These are phyloP conservation scores for Nephelium lappaceum DNA, from an alignment of 345 rosid genomes.

Conservation along the genomic window DNA sequence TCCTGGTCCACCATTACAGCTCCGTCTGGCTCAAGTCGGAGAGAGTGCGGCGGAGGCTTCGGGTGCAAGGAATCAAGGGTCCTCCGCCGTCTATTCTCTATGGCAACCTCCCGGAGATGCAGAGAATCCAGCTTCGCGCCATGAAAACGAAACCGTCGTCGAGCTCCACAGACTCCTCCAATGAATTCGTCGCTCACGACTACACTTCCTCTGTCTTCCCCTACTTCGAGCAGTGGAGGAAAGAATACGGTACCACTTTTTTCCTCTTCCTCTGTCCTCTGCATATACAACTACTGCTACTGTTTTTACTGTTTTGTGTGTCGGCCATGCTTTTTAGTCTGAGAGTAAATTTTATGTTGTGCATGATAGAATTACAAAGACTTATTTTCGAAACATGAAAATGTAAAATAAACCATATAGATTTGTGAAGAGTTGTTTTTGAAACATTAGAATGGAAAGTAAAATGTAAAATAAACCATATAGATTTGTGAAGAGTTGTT, in stretches of 20 bases:
- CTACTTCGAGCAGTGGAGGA: constrained; percentile 73
- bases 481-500: no score
- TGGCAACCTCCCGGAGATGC: constrained; percentile 76
- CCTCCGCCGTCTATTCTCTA: constrained; percentile 61
- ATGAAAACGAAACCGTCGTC: background rate
- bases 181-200: constrained; percentile 58
- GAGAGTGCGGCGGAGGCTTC: constrained; percentile 45
- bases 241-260: constrained; percentile 55
- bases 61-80: constrained; percentile 66
- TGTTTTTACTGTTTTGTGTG: background rate
- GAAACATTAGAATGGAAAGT: no score
- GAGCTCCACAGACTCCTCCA: background rate
- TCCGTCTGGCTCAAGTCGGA: constrained; percentile 26
- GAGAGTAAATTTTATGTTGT: no score
- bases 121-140: constrained; percentile 40
- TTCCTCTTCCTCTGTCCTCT: background rate
- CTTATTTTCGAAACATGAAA: background rate
- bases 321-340: no score
- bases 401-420: no score
- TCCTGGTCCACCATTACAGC: constrained; percentile 25
- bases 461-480: no score
- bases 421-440: no score
- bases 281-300: background rate
- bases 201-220: constrained; percentile 78
- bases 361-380: no score